Base-by-base conservation (phyloP, 352 stramenopile genomes). In the Elongisporangium anandrum region DNA sequence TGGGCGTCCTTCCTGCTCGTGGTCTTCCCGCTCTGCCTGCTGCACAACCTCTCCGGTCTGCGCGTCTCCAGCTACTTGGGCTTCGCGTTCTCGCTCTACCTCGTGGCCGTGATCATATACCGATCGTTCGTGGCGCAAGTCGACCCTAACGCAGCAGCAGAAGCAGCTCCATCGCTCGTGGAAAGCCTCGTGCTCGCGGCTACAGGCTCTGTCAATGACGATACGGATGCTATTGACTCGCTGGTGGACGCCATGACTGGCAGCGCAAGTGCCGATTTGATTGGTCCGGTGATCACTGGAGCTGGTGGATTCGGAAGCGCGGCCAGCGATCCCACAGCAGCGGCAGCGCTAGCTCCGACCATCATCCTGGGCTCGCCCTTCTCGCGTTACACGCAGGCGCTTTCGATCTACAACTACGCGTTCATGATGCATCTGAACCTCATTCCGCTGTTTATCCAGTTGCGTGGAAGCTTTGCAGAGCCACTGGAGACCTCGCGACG, bases 361-460 rank as follows among this genome's bases (percentile, higher is more conserved):
- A 39, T 70, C 10, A 64, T 82, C 10, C 45, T 56, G 3, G 77
- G 72, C 13, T 66, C 68, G 2, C 17, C 52, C 0, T 70, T 87
- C 23, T 77, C 69, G 12, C 79, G 78, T 8, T 72, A 80, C 50
- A 59, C 77, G 15, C 77, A 88, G 57, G 64, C 75, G 3, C 64
- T 90, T 47, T 89, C 79, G 20, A 87, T 94, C 66, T 92, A 85
- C 73, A 92, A 84, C 59, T 92, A 88, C 59, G 80, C 80, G n/a
- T 94, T 92, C 65, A 90, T 92, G 80, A 87, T 90, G 76, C 84
- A 94, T 22, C 57, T 94, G 59, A 94, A 94, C 61, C 63, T 94
- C 16, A 60, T 92, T 20, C 81, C 84, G 65, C 67, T 92, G 15
- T 92, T 90, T 59, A 79, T 87, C 50, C 75, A 88, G 53, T 60